Conservation (phyloP, 192 early-diverging fungal species). For the Geranomyces michiganensis region DNA sequence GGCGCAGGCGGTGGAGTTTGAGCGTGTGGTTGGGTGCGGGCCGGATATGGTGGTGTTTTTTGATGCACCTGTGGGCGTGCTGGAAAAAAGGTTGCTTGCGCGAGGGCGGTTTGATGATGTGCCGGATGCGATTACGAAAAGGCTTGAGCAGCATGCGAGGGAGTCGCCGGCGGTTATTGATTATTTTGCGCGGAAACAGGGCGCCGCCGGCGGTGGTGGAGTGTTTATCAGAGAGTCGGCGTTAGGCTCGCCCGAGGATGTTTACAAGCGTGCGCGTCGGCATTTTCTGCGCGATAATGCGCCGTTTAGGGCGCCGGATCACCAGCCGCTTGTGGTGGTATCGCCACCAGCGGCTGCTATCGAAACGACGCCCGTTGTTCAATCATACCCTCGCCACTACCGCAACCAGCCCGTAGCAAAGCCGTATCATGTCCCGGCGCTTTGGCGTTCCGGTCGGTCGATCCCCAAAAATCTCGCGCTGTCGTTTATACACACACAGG, state of each 20-base stretch:
- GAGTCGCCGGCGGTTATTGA: constrained; percentile 18
- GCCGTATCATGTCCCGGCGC: constrained; percentile 3
- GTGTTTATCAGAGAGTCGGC: background rate
- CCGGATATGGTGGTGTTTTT: constrained; percentile 23
- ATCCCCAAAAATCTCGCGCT: background rate
- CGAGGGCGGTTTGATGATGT: constrained; percentile 22
- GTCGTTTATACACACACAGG: constrained; percentile 6
- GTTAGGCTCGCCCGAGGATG: background rate
- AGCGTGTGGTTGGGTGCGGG: background rate
- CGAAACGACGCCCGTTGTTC: background rate
- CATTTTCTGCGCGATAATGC: constrained; percentile 1
- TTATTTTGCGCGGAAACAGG: background rate
- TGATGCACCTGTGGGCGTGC: constrained; percentile 10
- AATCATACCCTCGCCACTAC: background rate
- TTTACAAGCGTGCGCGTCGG: background rate
- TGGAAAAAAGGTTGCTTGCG: background rate
- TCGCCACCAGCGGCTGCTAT: background rate
- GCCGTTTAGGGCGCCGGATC: too few species aligned
- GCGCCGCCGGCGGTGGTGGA: background rate
- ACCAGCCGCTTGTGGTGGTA: too few species aligned
- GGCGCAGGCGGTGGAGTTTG: constrained; percentile 59
- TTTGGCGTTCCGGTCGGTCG: background rate
- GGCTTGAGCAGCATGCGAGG: constrained; percentile 13
- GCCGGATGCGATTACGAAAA: constrained; percentile 5
- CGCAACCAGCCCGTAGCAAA: background rate